Conservation (phyloP, 495 filamentous ascomycete species). For the Xeromyces bisporus region DNA sequence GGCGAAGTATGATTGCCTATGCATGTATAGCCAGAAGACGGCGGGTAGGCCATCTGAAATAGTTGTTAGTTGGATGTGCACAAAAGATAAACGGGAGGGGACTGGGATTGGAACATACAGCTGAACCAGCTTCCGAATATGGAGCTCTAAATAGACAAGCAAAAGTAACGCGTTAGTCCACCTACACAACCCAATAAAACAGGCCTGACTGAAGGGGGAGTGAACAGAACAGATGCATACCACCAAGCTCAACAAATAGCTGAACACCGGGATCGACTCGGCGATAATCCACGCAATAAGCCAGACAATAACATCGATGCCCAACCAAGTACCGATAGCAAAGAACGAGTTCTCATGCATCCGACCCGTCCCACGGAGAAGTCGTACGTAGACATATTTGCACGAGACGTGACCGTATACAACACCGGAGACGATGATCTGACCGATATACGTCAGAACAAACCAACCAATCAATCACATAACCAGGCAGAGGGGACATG, state of each 20-base stretch:
- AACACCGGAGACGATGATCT: constrained; percentile 23
- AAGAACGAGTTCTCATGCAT: constrained; percentile 39
- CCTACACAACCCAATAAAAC: no score
- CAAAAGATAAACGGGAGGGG: background rate
- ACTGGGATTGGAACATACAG: constrained; percentile 2
- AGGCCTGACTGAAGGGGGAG: no score
- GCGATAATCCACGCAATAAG: constrained; percentile 53
- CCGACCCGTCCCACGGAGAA: constrained; percentile 37
- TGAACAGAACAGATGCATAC: constrained; percentile 7
- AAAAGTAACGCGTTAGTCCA: background rate
- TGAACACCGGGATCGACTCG: constrained; percentile 57
- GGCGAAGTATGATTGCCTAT: background rate
- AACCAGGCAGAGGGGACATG: constrained; percentile 9
- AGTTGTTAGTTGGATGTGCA: background rate
- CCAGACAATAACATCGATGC: constrained; percentile 38
- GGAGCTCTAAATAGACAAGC: background rate
- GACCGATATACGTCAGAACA: constrained; percentile 2
- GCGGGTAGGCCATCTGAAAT: constrained; percentile 4
- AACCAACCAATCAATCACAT: background rate
- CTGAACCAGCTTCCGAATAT: constrained; percentile 7
- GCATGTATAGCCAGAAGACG: constrained; percentile 10
- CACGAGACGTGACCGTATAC: constrained; percentile 45
- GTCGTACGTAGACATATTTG: constrained; percentile 50
- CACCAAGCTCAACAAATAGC: constrained; percentile 40
- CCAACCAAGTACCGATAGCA: constrained; percentile 35